Base-by-base conservation (phyloP, 768 basidiomycete genomes). In the Tricholoma furcatifolium region DNA sequence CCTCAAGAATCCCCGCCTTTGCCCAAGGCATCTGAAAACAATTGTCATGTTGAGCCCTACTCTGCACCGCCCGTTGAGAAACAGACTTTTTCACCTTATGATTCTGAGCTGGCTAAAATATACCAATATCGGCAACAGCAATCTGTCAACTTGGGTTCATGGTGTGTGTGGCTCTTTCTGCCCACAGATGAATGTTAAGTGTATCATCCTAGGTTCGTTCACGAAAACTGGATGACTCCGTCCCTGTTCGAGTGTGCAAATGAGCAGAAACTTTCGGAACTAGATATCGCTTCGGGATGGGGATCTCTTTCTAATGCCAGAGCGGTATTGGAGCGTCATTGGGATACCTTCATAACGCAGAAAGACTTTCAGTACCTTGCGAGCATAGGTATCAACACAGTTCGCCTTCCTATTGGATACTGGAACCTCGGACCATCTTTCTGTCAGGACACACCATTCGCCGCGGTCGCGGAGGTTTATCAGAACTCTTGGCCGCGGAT, bases 161-260 rank as follows among this genome's bases (percentile, higher is more conserved):
- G 82, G 84, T 83, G 45, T 38, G 66, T n/a, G n/a, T 43, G 42
- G 7, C 9, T 27, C n/a, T 41, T 20, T 17, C 7, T 8, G 20
- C 7, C 20, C 50, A 36, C 31, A 12, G 14, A 24, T 18, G 12
- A 11, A n/a, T n/a, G 27, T 32, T 36, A 50, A 39, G 31, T 23
- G 48, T 23, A n/a, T n/a, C 17, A 23, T 9, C 6, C 11, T 46
- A 85, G 84, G 83, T 87, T 88, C 61, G 84, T 87, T 6, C 80
- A 83, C 51, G 87, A 91, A 65, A 69, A 75, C 18, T 91, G 88
- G 87, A 87, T 90, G 83, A 80, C 80, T 1, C 83, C 85, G 3
- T 83, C 83, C 30, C 50, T 85, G 24, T 89, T 87, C 62, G 58
- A 61, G 4, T 84, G 84, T 50, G 85, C 87, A 3, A 62, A 72